phyloP scores from a whole-genome alignment of 805 yeast genomes.

The Torulaspora microellipsoides region DNA sequence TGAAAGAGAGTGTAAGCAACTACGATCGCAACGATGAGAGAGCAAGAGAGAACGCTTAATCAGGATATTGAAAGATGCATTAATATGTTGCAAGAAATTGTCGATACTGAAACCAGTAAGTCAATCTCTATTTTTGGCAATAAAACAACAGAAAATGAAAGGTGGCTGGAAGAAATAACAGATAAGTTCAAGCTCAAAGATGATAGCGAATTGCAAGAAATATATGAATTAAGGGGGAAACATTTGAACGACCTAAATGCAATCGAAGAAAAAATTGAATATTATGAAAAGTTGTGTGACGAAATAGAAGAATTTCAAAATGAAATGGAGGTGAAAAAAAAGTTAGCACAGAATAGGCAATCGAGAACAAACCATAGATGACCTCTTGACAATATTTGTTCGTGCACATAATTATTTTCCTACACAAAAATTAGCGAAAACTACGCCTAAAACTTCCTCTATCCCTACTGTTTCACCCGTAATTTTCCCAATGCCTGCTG shows the following conservation, averaged over 20 bases:
- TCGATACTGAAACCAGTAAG: conserved; percentile 28
- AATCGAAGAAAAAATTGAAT: conserved; percentile 37
- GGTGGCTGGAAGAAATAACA: conserved; percentile 22
- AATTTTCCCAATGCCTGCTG: conserved; percentile 85
- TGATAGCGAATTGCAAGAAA: conserved; percentile 24
- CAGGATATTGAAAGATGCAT: conserved; percentile 22
- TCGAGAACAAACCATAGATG: conserved; percentile 5
- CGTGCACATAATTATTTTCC: conserved; percentile 54
- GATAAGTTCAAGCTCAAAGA: conserved; percentile 19
- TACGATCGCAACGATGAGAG: conserved; percentile 8
- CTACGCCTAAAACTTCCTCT: conserved; percentile 87
- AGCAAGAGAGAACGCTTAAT: conserved; percentile 17
- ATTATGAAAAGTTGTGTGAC: conserved; percentile 43
- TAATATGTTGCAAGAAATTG: conserved; percentile 22
- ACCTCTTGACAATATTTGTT: background rate
- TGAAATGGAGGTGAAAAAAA: conserved; percentile 47
- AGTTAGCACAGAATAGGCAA: conserved; percentile 20
- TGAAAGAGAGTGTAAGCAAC: background rate
- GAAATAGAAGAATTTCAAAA: conserved; percentile 62
- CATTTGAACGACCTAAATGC: conserved; percentile 20
- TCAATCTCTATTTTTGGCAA: conserved; percentile 26
- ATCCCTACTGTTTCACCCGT: conserved; percentile 87
- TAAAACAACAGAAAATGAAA: conserved; percentile 21
- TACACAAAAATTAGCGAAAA: conserved; percentile 87
- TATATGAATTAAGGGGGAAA: conserved; percentile 30